Evolutionary conservation across 1,284 basidiomycete species (phyloP), one percentile per base, ranked within the genome.

Genomic region (Moniliophthora roreri): DNA sequence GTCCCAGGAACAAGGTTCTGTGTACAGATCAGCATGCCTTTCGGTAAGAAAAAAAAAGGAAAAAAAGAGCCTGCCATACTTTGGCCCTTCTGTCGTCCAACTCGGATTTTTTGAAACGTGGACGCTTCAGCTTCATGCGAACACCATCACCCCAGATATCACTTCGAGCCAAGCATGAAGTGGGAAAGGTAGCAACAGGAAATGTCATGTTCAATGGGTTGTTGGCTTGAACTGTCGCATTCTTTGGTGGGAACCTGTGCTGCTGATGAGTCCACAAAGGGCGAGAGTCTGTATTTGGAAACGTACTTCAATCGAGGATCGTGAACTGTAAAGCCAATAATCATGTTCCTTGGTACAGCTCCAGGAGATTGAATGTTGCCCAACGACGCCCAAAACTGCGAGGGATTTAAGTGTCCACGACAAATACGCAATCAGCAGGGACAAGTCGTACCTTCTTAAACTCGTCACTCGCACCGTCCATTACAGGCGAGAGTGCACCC

Each of bases 1-100:
- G 82, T 87, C 1, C 94, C 94, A 1, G 94, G 94, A 2, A 93
- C 71, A 5, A 84, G 73, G 57, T 85, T 82, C 89, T 92, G 58
- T 21, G 53, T 41, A 40, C 38, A 34, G 48, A 18, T 48, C 26
- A 53, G n/a, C n/a, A n/a, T n/a, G n/a, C n/a, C n/a, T n/a, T n/a
- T 24, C 18, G 45, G 21, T 20, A 50, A 54, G 40, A 21, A 42
- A 11, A 47, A 10, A 34, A 18, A 37, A 24, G 11, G 9, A 50
- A 40, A 49, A 37, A 42, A 38, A 34, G 42, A 48, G 45, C 21
- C 41, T 11, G 37, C 10, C 69, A 46, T 60, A 91, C 92, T 71
- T 88, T 79, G 6, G 85, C 77, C 10, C 89, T 79, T 28, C 94
- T 77, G n/a, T 80, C 74, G 59, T 97, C 93, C 3, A 97, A 69